phyloP scores from a whole-genome alignment of 2,329 filamentous ascomycete species.

The Fusarium newnesense region DNA sequence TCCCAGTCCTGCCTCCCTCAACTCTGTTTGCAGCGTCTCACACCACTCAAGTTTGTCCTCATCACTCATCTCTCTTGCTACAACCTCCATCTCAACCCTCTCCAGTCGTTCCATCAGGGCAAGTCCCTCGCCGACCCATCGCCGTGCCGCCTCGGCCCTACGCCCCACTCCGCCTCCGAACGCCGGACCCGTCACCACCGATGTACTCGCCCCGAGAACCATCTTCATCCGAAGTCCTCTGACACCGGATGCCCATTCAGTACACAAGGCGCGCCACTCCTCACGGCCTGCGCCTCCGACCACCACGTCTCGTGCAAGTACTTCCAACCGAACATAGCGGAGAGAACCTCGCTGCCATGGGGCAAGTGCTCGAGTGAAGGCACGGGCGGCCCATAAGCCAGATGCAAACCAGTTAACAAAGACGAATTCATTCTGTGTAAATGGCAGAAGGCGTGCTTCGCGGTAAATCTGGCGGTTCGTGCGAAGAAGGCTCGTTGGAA shows the following conservation, averaged over 20 bases:
- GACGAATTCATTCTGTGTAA: conserved; percentile 56
- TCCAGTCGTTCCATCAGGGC: conserved; percentile 46
- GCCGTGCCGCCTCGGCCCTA: conserved; percentile 28
- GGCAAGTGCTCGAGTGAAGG: conserved; percentile 48
- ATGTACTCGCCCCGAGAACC: conserved; percentile 40
- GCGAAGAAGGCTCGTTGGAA: conserved; percentile 54
- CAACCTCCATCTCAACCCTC: conserved; percentile 55
- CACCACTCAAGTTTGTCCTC: conserved; percentile 52
- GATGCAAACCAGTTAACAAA: conserved; percentile 60
- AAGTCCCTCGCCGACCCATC: conserved; percentile 46
- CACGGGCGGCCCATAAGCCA: conserved; percentile 54
- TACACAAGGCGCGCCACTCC: conserved; percentile 53
- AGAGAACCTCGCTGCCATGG: conserved; percentile 57
- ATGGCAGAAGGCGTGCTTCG: conserved; percentile 55
- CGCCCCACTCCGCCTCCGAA: conserved; percentile 29
- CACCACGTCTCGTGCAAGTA: conserved; percentile 52
- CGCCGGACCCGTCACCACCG: conserved; percentile 36
- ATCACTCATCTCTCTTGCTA: conserved; percentile 45
- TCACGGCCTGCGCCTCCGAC: conserved; percentile 39
- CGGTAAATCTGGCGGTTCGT: conserved; percentile 54
- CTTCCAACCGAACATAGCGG: conserved; percentile 55
- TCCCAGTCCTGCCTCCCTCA: conserved; percentile 37
- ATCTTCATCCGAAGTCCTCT: conserved; percentile 55
- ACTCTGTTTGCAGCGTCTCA: conserved; percentile 40
- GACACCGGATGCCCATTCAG: conserved; percentile 49